These are phyloP conservation scores for Podaxis pistillaris DNA, from an alignment of 768 basidiomycete genomes.

Conservation along the genomic window DNA sequence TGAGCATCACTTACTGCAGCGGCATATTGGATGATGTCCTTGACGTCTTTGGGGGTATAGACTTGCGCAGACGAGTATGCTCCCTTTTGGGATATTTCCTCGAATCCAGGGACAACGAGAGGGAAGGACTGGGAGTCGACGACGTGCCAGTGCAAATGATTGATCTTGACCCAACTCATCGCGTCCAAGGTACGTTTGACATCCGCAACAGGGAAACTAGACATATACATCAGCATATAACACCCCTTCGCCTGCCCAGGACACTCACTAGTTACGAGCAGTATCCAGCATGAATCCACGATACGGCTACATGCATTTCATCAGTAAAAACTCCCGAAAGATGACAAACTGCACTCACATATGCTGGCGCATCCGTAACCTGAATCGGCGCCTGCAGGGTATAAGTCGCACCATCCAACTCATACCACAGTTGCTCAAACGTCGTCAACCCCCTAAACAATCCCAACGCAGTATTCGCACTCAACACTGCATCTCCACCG, in stretches of 20 bases:
- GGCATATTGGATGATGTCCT: constrained; percentile 65
- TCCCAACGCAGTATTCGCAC: constrained; percentile 65
- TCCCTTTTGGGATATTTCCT: constrained; percentile 58
- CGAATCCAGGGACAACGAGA: constrained; percentile 57
- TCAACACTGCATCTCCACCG: constrained; percentile 53
- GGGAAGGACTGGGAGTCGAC: constrained; percentile 84
- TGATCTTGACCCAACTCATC: constrained; percentile 81
- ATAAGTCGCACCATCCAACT: constrained; percentile 48
- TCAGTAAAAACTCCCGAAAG: not conserved
- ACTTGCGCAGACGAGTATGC: constrained; percentile 59
- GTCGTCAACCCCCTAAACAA: constrained; percentile 74
- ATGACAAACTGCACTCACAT: constrained; percentile 40
- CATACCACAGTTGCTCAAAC: constrained; percentile 71
- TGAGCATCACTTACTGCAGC: constrained; percentile 49
- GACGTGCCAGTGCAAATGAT: constrained; percentile 83
- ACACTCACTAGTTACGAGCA: constrained; percentile 67
- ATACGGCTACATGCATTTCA: constrained; percentile 45
- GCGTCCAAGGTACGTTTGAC: constrained; percentile 71
- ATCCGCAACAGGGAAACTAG: constrained; percentile 59
- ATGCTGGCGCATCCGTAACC: constrained; percentile 63
- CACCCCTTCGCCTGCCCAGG: not conserved
- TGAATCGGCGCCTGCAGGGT: constrained; percentile 54
- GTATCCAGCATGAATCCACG: constrained; percentile 83
- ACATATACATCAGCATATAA: not conserved
- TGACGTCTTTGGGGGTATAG: constrained; percentile 57